Conservation (phyloP, 225 moss, liverwort and hornwort species). For the Anthoceros angustus region DNA sequence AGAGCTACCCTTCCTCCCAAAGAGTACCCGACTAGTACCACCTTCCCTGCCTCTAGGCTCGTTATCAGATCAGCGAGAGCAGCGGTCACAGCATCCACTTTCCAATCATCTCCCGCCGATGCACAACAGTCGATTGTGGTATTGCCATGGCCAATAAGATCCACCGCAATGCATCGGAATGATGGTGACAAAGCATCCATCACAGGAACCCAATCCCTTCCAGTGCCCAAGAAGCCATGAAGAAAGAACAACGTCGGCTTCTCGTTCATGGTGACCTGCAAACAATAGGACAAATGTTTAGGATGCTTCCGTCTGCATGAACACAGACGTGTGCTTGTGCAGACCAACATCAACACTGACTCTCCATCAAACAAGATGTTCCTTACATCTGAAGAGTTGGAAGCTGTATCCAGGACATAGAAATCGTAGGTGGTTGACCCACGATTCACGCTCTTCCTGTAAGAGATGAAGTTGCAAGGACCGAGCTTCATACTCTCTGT, state of each 20-base stretch:
- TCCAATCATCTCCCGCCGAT: constrained; percentile 1
- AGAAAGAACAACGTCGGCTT: constrained; percentile 56
- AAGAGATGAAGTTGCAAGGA: constrained; percentile 16
- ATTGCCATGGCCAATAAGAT: constrained; percentile 85
- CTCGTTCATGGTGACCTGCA: constrained; percentile 16
- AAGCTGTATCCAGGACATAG: constrained; percentile 29
- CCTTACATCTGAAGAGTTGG: constrained; percentile 17
- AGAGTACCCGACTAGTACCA: constrained; percentile 80
- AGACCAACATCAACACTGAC: not conserved
- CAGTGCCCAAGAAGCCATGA: constrained; percentile 84
- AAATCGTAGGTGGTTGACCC: constrained; percentile 22
- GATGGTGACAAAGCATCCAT: constrained; percentile 54
- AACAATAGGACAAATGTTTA: not conserved
- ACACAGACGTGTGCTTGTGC: not conserved
- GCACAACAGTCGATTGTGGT: constrained; percentile 22
- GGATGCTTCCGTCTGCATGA: not conserved
- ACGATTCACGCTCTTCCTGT: constrained; percentile 15
- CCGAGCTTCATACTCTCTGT: constrained; percentile 16
- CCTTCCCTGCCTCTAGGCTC: constrained; percentile 17
- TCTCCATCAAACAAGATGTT: not conserved
- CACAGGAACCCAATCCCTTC: constrained; percentile 70
- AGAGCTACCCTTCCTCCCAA: constrained; percentile 90
- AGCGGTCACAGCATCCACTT: constrained; percentile 34
- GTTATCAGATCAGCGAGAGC: constrained; percentile 38
- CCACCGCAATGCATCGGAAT: constrained; percentile 71